Evolutionary conservation across 768 basidiomycete genomes (phyloP).

Genomic region (Guyanaporus albipodus): DNA sequence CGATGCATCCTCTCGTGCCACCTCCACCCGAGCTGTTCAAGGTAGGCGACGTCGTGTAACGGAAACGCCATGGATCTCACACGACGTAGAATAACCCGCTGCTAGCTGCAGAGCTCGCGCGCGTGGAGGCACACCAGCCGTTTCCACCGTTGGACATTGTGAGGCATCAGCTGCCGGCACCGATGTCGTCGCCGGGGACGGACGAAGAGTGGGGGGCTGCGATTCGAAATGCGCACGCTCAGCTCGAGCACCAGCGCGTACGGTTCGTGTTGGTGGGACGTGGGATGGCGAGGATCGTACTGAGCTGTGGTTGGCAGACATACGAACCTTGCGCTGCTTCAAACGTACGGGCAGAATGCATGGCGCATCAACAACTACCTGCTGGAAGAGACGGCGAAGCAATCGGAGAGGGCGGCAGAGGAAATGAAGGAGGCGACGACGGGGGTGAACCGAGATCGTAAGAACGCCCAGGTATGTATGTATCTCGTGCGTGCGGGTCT

Average conservation of each 20-base stretch:
- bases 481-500: neutral
- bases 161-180: slow-evolving; percentile 72
- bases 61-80: neutral
- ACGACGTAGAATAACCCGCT: slow-evolving; percentile 57
- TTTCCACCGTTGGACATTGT: slow-evolving; percentile 65
- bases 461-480: slow-evolving; percentile 68
- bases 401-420: slow-evolving; percentile 69
- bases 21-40: slow-evolving; percentile 61
- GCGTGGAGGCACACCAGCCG: slow-evolving; percentile 65
- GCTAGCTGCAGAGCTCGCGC: slow-evolving; percentile 67
- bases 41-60: slow-evolving; percentile 39
- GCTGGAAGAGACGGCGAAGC: slow-evolving; percentile 71
- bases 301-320: slow-evolving; percentile 45
- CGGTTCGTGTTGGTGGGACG: slow-evolving; percentile 47
- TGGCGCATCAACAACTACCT: slow-evolving; percentile 92
- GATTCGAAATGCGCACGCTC: slow-evolving; percentile 71
- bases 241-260: slow-evolving; percentile 80
- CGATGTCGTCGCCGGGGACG: slow-evolving; percentile 54
- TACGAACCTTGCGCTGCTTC: slow-evolving; percentile 76
- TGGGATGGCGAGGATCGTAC: neutral
- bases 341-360: slow-evolving; percentile 86
- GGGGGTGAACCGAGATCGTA: slow-evolving; percentile 83
- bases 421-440: slow-evolving; percentile 74
- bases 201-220: slow-evolving; percentile 77
- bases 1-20: slow-evolving; percentile 71